Conservation (phyloP, 768 basidiomycete genomes). For the Tephrocybe sp. region DNA sequence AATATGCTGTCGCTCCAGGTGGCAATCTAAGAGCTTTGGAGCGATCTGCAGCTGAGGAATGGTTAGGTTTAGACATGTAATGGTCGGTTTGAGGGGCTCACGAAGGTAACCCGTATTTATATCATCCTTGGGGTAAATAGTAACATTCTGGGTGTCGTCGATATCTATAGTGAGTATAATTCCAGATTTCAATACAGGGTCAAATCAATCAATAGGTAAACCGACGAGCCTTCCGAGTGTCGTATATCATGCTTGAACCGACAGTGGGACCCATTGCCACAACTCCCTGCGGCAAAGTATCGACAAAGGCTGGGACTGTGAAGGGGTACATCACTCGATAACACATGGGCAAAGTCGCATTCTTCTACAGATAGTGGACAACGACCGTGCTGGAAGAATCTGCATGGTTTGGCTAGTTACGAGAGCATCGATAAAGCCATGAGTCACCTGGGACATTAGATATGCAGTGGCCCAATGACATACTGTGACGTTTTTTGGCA, state of each 20-base stretch:
- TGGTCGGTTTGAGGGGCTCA: background rate
- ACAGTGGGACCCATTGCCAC: conserved; percentile 35
- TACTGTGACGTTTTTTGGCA: conserved; percentile 42
- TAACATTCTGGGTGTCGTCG: conserved; percentile 1
- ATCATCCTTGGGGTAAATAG: background rate
- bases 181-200: background rate
- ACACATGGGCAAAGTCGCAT: conserved; percentile 47
- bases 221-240: conserved; percentile 13
- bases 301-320: conserved; percentile 27
- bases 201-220: background rate
- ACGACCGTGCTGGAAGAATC: conserved; percentile 40
- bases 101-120: background rate
- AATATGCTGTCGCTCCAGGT: conserved; percentile 1
- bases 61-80: background rate
- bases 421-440: conserved; percentile 12
- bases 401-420: conserved; percentile 46
- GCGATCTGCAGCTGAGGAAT: background rate
- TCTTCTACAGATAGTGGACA: conserved; percentile 43
- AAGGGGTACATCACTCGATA: conserved; percentile 24
- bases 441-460: background rate
- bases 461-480: conserved; percentile 10
- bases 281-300: conserved; percentile 35
- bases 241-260: conserved; percentile 32
- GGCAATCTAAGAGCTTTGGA: background rate
- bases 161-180: background rate